A percentile compares a stretch with the other conserved stretches of the same genome.
phyloP scores from a whole-genome alignment of 2,329 filamentous ascomycete species.

The Stromatinia cepivora region DNA sequence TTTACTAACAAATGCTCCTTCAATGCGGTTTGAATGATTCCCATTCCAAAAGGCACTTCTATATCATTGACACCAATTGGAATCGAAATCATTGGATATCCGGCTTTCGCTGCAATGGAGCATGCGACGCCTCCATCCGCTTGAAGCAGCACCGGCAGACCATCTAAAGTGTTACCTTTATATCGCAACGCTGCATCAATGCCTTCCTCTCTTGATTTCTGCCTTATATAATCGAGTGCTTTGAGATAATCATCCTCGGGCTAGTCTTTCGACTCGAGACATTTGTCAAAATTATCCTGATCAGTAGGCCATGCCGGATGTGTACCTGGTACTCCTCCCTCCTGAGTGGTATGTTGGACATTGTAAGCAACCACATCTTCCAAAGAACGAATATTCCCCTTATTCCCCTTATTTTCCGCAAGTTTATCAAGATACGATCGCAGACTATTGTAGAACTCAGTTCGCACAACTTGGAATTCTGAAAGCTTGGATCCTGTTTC shows the following conservation, averaged over 20 bases:
- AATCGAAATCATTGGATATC: constrained; percentile 69
- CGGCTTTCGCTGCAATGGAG: constrained; percentile 66
- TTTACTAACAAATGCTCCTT: constrained; percentile 57
- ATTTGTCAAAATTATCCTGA: constrained; percentile 23
- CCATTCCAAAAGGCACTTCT: constrained; percentile 59
- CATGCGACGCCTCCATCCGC: constrained; percentile 38
- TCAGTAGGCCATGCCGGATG: constrained; percentile 24
- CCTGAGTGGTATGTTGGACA: constrained; percentile 59
- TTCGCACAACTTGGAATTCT: constrained; percentile 70
- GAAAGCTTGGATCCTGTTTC: constrained; percentile 67
- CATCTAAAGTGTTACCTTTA: constrained; percentile 49
- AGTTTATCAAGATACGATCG: constrained; percentile 23
- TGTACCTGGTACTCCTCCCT: constrained; percentile 54
- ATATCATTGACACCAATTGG: constrained; percentile 59
- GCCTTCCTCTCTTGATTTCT: constrained; percentile 52
- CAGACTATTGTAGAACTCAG: constrained; percentile 60
- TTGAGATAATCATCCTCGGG: neutral
- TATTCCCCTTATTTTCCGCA: constrained; percentile 49
- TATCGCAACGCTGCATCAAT: constrained; percentile 62
- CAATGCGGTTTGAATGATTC: constrained; percentile 59
- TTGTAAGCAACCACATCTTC: constrained; percentile 66
- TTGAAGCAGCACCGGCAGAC: constrained; percentile 58
- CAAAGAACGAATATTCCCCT: constrained; percentile 48
- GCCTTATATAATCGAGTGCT: neutral
- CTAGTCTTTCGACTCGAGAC: constrained; percentile 22